phyloP scores from a whole-genome alignment of 2,329 filamentous ascomycete genomes.

The Beauveria sp. region DNA sequence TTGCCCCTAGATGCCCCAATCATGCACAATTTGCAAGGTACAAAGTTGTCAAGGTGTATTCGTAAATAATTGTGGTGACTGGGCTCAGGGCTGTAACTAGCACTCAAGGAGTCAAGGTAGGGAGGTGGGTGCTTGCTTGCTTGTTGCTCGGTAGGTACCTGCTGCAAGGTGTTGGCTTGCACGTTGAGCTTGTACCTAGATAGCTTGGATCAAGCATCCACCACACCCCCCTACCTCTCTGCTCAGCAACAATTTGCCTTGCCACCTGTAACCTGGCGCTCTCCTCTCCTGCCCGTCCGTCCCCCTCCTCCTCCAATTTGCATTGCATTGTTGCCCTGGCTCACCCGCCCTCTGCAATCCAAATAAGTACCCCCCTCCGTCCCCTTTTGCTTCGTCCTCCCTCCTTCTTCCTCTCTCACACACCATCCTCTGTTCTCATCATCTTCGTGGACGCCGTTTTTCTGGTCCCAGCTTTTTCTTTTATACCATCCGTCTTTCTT shows the following conservation, averaged over 20 bases:
- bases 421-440: constrained; percentile 24
- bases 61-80: no score
- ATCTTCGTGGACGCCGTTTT: constrained; percentile 27
- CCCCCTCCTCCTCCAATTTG: constrained; percentile 7
- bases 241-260: not conserved
- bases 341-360: constrained; percentile 17
- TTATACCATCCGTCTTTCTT: constrained; percentile 34
- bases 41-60: no score
- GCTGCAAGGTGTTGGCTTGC: no score
- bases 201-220: no score
- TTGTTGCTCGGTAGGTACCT: no score
- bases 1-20: not conserved
- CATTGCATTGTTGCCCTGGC: constrained; percentile 9
- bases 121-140: no score
- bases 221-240: not conserved
- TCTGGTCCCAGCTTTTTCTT: constrained; percentile 28
- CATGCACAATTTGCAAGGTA: no score
- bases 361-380: constrained; percentile 36
- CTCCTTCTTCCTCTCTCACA: constrained; percentile 10
- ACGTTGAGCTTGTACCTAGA: no score
- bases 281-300: not conserved
- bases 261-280: constrained; percentile 1
- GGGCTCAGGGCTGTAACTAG: no score
- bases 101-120: no score
- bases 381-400: constrained; percentile 20